These are phyloP conservation scores for Panicum miliaceum DNA, from an alignment of 176 grass and related monocot species.

Conservation along the genomic window DNA sequence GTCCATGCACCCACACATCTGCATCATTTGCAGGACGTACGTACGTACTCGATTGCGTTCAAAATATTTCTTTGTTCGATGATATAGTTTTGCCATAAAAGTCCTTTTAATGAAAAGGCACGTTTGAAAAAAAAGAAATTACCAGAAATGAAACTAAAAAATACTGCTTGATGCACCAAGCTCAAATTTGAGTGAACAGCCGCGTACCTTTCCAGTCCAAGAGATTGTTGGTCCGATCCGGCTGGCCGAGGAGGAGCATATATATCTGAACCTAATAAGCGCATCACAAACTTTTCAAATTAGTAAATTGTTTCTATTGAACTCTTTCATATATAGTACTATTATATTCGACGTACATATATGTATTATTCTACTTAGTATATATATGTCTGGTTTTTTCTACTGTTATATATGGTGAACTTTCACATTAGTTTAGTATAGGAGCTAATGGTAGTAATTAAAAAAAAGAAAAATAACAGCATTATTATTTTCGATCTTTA, in stretches of 20 bases:
- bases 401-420: background rate
- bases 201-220: background rate
- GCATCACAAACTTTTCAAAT: background rate
- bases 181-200: background rate
- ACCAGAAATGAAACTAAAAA: no score
- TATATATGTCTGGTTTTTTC: background rate
- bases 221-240: background rate
- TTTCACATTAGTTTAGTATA: background rate
- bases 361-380: background rate
- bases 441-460: background rate
- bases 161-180: background rate
- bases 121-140: no score
- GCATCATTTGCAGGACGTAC: conserved; percentile 31
- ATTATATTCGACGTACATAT: no score
- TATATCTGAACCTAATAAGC: background rate
- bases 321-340: background rate
- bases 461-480: background rate
- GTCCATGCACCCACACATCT: conserved; percentile 42
- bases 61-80: conserved; percentile 26
- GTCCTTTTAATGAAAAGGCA: no score
- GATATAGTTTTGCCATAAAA: background rate
- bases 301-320: background rate
- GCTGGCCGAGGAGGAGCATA: no score
- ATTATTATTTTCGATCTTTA: background rate
- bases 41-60: conserved; percentile 1